A percentile compares a stretch with the other conserved stretches of the same genome.
Conservation (phyloP, 345 rosid species). For the Alliaria petiolata region DNA sequence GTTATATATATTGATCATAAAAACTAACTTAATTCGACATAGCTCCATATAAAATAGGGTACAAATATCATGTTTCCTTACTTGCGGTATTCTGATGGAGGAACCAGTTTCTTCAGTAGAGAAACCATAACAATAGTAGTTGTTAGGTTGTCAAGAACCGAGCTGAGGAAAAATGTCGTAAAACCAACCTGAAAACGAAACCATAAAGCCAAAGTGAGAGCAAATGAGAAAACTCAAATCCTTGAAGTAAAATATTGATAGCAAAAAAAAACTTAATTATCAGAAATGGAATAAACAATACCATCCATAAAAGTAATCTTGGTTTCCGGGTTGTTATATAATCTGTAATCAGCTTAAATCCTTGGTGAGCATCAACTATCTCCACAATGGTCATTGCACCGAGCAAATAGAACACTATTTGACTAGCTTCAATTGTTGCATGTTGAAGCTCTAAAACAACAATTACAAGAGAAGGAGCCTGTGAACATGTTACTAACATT, state of each 20-base stretch:
- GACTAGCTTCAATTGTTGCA: not conserved
- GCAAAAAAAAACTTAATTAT: not conserved
- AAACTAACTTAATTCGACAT: too few relatives aligned
- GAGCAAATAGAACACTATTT: slow-evolving; percentile 68
- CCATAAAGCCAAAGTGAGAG: not conserved
- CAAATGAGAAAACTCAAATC: not conserved
- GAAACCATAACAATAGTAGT: slow-evolving; percentile 88
- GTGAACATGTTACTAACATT: slow-evolving; percentile 9
- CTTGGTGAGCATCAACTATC: slow-evolving; percentile 88
- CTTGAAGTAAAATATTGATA: not conserved
- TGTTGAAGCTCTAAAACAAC: slow-evolving; percentile 65
- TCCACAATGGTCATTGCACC: slow-evolving; percentile 96
- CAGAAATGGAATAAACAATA: not conserved
- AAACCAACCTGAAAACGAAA: slow-evolving; percentile 56
- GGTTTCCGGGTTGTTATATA: slow-evolving; percentile 73
- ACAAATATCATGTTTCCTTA: slow-evolving; percentile 30
- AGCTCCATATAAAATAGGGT: not conserved
- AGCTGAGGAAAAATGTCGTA: slow-evolving; percentile 73
- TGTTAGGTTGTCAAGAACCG: slow-evolving; percentile 83
- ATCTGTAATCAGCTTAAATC: slow-evolving; percentile 83
- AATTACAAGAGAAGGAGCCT: slow-evolving; percentile 80
- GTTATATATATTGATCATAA: too few relatives aligned
- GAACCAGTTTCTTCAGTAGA: slow-evolving; percentile 57
- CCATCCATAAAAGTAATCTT: not conserved
- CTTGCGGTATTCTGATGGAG: slow-evolving; percentile 81